phyloP scores from a whole-genome alignment of 2,329 filamentous ascomycete genomes.

The Hortaea werneckii region DNA sequence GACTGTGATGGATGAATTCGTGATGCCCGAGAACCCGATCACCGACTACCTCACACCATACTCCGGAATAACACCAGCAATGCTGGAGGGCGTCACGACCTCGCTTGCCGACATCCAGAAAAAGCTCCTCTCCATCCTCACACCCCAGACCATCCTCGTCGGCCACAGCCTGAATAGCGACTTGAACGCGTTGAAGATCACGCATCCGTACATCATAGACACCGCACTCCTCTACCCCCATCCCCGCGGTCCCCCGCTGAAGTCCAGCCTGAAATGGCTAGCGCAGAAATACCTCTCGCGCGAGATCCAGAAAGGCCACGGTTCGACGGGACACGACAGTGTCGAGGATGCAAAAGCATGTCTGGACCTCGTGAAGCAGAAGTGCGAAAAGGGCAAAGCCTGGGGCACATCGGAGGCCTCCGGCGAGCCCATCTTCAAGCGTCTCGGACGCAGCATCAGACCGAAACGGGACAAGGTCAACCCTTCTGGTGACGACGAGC shows the following conservation, averaged over 20 bases:
- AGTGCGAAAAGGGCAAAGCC: constrained; percentile 80
- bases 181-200: constrained; percentile 71
- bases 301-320: constrained; percentile 74
- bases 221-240: constrained; percentile 86
- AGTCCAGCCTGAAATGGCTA: constrained; percentile 83
- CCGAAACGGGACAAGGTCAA: constrained; percentile 31
- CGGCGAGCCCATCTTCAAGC: constrained; percentile 81
- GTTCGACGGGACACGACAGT: constrained; percentile 71
- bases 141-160: constrained; percentile 61
- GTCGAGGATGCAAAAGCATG: constrained; percentile 87
- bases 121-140: constrained; percentile 59
- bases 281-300: constrained; percentile 74
- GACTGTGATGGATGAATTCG: constrained; percentile 76
- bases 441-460: constrained; percentile 46
- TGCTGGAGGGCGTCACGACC: constrained; percentile 74
- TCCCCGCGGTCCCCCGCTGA: constrained; percentile 77
- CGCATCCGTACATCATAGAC: constrained; percentile 89
- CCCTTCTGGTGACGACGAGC: constrained; percentile 29
- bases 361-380: constrained; percentile 86
- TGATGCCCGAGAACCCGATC: constrained; percentile 82
- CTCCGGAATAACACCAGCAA: constrained; percentile 83
- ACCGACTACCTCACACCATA: constrained; percentile 76
- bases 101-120: constrained; percentile 73
- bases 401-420: constrained; percentile 76
- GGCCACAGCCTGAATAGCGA: constrained; percentile 78